phyloP scores from a whole-genome alignment of 73 alveolate species.

The Breviolum minutum region DNA sequence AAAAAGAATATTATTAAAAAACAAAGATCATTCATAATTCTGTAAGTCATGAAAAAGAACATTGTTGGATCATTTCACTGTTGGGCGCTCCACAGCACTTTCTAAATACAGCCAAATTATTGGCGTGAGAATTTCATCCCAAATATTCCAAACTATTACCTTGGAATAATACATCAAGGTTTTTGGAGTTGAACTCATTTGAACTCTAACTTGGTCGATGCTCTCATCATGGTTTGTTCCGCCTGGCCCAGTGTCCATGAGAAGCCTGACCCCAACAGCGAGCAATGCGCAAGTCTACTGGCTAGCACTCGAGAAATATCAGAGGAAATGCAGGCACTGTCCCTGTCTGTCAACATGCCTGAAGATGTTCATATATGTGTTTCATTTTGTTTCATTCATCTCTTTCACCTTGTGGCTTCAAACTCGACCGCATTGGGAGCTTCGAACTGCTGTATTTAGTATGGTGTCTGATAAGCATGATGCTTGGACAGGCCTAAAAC shows the following conservation, averaged over 20 bases:
- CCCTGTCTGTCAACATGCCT: background rate
- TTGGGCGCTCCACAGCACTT: too few species aligned
- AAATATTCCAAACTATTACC: too few species aligned
- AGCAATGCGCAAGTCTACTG: too few species aligned
- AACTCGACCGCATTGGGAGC: too few species aligned
- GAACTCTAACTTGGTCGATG: background rate
- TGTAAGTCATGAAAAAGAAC: too few species aligned
- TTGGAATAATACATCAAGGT: background rate
- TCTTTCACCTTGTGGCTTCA: background rate
- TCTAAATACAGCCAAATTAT: too few species aligned
- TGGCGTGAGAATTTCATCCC: background rate
- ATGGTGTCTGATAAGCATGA: too few species aligned
- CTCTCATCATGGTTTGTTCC: background rate
- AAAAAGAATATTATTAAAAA: too few species aligned
- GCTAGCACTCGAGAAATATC: too few species aligned
- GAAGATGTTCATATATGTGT: background rate
- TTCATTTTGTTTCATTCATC: background rate
- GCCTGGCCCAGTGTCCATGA: constrained; percentile 95
- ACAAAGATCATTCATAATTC: too few species aligned
- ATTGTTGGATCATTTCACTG: too few species aligned
- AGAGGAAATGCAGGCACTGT: background rate
- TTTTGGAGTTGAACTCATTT: background rate
- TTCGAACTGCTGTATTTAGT: too few species aligned
- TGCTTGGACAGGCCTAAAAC: constrained; percentile 33
- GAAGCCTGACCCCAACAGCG: constrained; percentile 36